Conservation (phyloP, 495 filamentous ascomycete species). For the Pyrenula aspistea region DNA sequence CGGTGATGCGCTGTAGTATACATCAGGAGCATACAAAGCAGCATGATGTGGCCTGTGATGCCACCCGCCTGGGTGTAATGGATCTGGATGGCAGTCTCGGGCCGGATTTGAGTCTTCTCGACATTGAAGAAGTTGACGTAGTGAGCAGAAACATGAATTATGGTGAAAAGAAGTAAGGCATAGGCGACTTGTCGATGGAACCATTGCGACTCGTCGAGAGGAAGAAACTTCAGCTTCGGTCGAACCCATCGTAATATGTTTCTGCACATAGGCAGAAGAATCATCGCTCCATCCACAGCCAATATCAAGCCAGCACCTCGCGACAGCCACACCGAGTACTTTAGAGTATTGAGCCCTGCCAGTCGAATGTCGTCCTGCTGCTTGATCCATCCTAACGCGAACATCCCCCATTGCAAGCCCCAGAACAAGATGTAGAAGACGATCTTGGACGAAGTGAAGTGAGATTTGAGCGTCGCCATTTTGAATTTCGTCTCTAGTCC, state of each 20-base stretch:
- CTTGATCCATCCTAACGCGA: conserved; percentile 80
- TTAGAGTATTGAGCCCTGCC: conserved; percentile 65
- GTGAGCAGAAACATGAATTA: conserved; percentile 65
- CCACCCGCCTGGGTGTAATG: conserved; percentile 85
- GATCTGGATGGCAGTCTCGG: conserved; percentile 74
- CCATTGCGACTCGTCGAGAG: conserved; percentile 91
- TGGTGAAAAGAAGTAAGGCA: conserved; percentile 68
- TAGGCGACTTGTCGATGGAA: conserved; percentile 96
- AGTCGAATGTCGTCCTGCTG: conserved; percentile 57
- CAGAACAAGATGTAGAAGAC: conserved; percentile 82
- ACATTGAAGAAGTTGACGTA: conserved; percentile 99
- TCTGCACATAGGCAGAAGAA: conserved; percentile 88
- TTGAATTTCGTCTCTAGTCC: background rate
- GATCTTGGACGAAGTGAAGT: conserved; percentile 55
- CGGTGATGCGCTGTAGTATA: conserved; percentile 90
- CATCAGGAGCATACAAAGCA: conserved; percentile 97
- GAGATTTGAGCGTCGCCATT: conserved; percentile 25
- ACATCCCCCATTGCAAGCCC: conserved; percentile 67
- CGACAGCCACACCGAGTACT: conserved; percentile 89
- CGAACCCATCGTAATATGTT: conserved; percentile 74
- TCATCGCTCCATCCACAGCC: conserved; percentile 72
- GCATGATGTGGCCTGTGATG: conserved; percentile 95
- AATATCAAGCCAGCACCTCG: conserved; percentile 80
- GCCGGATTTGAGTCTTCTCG: conserved; percentile 73
- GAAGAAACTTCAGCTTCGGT: conserved; percentile 78